Evolutionary conservation across 768 basidiomycete genomes (phyloP).

Genomic region (Terana coerulea): DNA sequence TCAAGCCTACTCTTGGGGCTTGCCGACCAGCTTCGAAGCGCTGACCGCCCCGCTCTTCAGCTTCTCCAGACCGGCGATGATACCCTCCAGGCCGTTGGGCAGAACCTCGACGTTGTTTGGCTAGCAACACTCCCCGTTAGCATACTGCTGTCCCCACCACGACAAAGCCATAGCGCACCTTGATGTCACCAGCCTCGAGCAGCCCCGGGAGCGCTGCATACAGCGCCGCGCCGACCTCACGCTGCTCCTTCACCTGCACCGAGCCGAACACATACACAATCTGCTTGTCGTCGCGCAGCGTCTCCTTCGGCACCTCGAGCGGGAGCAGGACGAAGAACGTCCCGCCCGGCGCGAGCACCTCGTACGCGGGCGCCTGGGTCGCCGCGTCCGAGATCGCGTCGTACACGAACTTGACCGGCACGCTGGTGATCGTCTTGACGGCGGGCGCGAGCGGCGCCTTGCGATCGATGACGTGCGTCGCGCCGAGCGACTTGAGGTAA

Average conservation of each 20-base stretch:
- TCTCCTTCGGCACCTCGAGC: slow-evolving; percentile 9
- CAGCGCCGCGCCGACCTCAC: slow-evolving; percentile 16
- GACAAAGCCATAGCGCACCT: slow-evolving; percentile 16
- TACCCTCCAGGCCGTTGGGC: slow-evolving; percentile 36
- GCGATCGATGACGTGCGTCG: slow-evolving; percentile 27
- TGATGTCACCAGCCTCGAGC: slow-evolving; percentile 17
- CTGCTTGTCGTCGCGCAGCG: slow-evolving; percentile 38
- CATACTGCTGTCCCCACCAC: not conserved
- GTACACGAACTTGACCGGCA: slow-evolving; percentile 23
- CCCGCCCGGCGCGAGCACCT: slow-evolving; percentile 35
- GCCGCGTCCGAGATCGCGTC: slow-evolving; percentile 33
- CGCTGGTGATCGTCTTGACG: slow-evolving; percentile 21
- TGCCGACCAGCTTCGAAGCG: slow-evolving; percentile 42
- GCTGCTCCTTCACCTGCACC: slow-evolving; percentile 4
- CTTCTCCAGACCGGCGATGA: slow-evolving; percentile 33
- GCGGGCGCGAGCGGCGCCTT: not conserved
- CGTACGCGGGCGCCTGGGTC: slow-evolving; percentile 36
- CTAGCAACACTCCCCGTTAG: slow-evolving; percentile 22
- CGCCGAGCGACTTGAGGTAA: slow-evolving; percentile 25
- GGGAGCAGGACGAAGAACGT: slow-evolving; percentile 26
- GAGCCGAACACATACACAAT: slow-evolving; percentile 38
- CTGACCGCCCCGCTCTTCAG: slow-evolving; percentile 35
- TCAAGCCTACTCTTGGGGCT: slow-evolving; percentile 32
- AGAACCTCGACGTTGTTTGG: slow-evolving; percentile 42
- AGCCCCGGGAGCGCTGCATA: slow-evolving; percentile 14